Evolutionary conservation across 495 filamentous ascomycete genomes (phyloP).

Genomic region (Margaritispora aquatica): DNA sequence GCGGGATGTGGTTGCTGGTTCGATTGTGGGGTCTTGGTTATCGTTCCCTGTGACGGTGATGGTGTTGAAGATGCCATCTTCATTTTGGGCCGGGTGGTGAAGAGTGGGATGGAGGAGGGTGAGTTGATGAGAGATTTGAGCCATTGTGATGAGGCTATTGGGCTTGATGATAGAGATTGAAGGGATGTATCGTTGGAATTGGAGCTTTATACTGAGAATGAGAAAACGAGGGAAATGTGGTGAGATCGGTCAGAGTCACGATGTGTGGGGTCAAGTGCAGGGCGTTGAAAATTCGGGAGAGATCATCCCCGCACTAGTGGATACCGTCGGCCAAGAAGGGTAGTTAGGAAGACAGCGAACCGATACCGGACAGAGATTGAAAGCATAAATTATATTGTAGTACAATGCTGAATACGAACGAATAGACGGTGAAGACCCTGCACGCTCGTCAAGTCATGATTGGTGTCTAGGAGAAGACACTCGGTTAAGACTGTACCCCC

Average conservation of each 20-base stretch:
- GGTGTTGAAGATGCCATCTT: background rate
- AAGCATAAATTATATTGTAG: background rate
- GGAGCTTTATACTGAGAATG: background rate
- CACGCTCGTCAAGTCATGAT: background rate
- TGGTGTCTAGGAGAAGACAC: no score
- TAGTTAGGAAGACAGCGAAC: background rate
- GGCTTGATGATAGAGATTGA: background rate
- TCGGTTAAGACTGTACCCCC: no score
- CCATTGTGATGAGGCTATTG: background rate
- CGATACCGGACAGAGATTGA: background rate
- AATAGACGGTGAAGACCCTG: background rate
- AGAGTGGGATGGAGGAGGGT: background rate
- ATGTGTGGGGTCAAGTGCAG: background rate
- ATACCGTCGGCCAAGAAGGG: background rate
- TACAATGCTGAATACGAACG: no score
- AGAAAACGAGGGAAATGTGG: background rate
- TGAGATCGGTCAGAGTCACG: background rate
- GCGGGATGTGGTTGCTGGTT: slow-evolving; percentile 9
- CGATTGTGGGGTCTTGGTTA: no score
- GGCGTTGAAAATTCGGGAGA: background rate
- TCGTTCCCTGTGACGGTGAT: background rate
- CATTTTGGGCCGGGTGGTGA: background rate
- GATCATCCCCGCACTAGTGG: background rate
- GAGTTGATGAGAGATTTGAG: background rate
- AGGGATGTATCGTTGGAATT: background rate